Evolutionary conservation across 768 basidiomycete species (phyloP).

Genomic region (Krasilnikovozyma curviuscula): DNA sequence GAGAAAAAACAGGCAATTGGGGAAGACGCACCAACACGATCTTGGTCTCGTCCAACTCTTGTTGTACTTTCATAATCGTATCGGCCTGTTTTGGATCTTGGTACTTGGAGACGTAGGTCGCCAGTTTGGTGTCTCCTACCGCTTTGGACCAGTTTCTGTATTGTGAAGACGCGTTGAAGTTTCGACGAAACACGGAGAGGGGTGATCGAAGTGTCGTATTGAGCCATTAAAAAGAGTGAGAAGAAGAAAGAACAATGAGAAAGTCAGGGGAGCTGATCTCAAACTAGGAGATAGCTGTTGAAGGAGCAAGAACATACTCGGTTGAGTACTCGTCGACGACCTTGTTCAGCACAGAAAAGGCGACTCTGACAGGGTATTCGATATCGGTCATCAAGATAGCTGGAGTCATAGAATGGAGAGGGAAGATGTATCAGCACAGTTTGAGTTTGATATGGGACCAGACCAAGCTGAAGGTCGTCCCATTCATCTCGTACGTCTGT

Average conservation of each 20-base stretch:
- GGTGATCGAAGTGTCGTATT: too few species aligned
- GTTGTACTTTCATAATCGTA: constrained; percentile 92
- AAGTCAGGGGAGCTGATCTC: too few species aligned
- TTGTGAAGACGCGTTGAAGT: too few species aligned
- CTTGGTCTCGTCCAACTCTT: constrained; percentile 97
- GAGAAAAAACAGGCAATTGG: neutral
- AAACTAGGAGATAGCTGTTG: too few species aligned
- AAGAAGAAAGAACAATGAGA: too few species aligned
- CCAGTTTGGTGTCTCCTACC: constrained; percentile 10
- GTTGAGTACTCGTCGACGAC: constrained; percentile 76
- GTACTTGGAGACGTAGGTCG: constrained; percentile 10
- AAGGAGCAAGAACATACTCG: too few species aligned
- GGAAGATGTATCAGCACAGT: constrained; percentile 1
- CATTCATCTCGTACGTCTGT: too few species aligned
- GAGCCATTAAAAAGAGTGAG: too few species aligned
- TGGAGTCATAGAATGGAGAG: constrained; percentile 20
- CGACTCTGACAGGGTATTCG: constrained; percentile 90
- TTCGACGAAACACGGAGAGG: too few species aligned
- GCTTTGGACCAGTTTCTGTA: constrained; percentile 14
- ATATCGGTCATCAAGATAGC: constrained; percentile 83
- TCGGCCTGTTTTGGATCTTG: constrained; percentile 12
- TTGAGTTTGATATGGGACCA: too few species aligned
- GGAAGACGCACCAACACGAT: constrained; percentile 59
- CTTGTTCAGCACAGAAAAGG: constrained; percentile 85
- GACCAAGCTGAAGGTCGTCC: too few species aligned